Evolutionary conservation across 2,329 filamentous ascomycete species (phyloP).

Genomic region (Talaromyces sp.): DNA sequence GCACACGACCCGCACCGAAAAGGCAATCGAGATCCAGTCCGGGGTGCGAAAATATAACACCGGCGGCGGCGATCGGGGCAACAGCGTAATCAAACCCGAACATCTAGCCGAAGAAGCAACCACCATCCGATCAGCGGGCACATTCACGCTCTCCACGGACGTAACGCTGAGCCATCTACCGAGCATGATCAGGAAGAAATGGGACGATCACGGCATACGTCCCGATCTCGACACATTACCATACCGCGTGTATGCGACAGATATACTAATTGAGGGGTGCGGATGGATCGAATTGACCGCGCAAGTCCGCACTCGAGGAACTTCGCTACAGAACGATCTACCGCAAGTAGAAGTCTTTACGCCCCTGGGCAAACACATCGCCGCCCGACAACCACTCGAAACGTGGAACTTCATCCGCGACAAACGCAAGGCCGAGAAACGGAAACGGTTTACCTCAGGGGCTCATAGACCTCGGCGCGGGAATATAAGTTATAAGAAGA

Average conservation of each 20-base stretch:
- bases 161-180: slow-evolving; percentile 78
- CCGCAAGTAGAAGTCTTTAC: slow-evolving; percentile 80
- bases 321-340: slow-evolving; percentile 38
- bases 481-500: slow-evolving; percentile 27
- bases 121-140: slow-evolving; percentile 65
- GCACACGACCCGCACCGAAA: slow-evolving; percentile 75
- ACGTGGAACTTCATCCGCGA: slow-evolving; percentile 34
- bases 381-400: slow-evolving; percentile 35
- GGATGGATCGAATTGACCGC: slow-evolving; percentile 89
- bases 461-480: slow-evolving; percentile 22
- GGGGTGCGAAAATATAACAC: slow-evolving; percentile 55
- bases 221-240: slow-evolving; percentile 53
- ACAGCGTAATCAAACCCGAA: slow-evolving; percentile 61
- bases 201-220: slow-evolving; percentile 60
- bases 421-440: slow-evolving; percentile 31
- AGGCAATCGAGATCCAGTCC: slow-evolving; percentile 70
- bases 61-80: slow-evolving; percentile 42
- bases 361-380: slow-evolving; percentile 79
- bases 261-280: slow-evolving; percentile 85
- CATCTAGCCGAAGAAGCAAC: slow-evolving; percentile 45
- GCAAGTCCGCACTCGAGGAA: slow-evolving; percentile 62
- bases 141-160: slow-evolving; percentile 72
- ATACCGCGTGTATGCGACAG: slow-evolving; percentile 74
- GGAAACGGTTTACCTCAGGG: slow-evolving; percentile 22
- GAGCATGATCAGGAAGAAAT: slow-evolving; percentile 64